phyloP scores from a whole-genome alignment of 2,329 filamentous ascomycete genomes.

The Aspergillus nomiae region DNA sequence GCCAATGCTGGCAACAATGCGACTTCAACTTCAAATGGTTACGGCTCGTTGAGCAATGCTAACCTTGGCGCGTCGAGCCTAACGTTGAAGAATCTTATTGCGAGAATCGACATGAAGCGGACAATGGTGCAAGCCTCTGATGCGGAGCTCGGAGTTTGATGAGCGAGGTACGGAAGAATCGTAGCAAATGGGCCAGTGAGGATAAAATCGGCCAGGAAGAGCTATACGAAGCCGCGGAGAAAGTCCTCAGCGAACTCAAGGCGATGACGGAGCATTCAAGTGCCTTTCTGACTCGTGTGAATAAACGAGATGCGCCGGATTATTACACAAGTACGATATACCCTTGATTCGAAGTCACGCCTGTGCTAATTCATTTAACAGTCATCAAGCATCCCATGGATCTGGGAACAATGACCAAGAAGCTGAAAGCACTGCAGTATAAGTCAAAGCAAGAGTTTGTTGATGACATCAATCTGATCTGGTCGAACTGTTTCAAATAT shows the following conservation, averaged over 20 bases:
- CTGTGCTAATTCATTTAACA: slow-evolving; percentile 42
- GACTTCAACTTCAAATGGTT: slow-evolving; percentile 63
- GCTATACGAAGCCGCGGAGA: slow-evolving; percentile 93
- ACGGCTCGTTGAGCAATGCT: slow-evolving; percentile 87
- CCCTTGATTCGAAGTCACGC: no score
- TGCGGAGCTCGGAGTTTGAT: slow-evolving; percentile 84
- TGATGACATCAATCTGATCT: slow-evolving; percentile 88
- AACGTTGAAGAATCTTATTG: slow-evolving; percentile 95
- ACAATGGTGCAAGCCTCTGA: slow-evolving; percentile 89
- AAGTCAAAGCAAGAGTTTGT: slow-evolving; percentile 95
- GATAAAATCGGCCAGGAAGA: slow-evolving; percentile 98
- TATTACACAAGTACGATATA: slow-evolving; percentile 78
- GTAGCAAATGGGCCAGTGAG: slow-evolving; percentile 98
- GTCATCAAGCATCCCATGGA: slow-evolving; percentile 98
- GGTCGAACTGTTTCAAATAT: slow-evolving; percentile 95
- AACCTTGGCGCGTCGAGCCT: slow-evolving; percentile 95
- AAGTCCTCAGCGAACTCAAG: slow-evolving; percentile 95
- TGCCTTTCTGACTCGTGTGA: slow-evolving; percentile 91
- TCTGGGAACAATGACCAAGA: slow-evolving; percentile 96
- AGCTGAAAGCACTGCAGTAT: slow-evolving; percentile 77
- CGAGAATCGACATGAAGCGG: slow-evolving; percentile 89
- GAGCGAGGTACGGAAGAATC: slow-evolving; percentile 95
- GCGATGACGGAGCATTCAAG: slow-evolving; percentile 96
- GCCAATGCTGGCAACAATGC: slow-evolving; percentile 57
- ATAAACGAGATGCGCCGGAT: slow-evolving; percentile 94